Percentiles rank a stretch among this genome's conserved stretches.
Conservation (phyloP, 2,329 filamentous ascomycete species). For the Cladosporium sphaerospermum region DNA sequence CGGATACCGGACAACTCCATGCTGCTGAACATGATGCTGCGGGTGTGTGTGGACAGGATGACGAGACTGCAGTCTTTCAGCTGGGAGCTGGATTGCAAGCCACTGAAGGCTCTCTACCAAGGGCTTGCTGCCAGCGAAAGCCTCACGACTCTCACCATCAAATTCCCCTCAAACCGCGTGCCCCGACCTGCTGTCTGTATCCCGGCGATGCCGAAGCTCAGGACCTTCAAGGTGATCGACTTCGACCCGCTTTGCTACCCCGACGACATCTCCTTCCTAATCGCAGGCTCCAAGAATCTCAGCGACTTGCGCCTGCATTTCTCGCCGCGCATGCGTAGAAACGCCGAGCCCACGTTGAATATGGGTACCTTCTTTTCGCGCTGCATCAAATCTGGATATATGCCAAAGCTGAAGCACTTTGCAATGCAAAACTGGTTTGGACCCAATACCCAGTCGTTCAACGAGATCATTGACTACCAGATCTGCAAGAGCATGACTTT, state of each 20-base stretch:
- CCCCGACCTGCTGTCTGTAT: conserved; percentile 52
- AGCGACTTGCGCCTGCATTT: conserved; percentile 53
- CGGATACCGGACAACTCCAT: conserved; percentile 58
- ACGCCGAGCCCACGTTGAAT: conserved; percentile 51
- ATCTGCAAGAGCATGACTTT: conserved; percentile 45
- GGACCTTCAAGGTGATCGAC: conserved; percentile 49
- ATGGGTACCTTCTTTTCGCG: conserved; percentile 52
- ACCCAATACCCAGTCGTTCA: conserved; percentile 43
- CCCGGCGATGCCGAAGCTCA: conserved; percentile 51
- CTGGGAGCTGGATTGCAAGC: conserved; percentile 58
- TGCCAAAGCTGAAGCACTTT: conserved; percentile 44
- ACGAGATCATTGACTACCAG: conserved; percentile 37
- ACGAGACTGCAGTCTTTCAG: conserved; percentile 49
- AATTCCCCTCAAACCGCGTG: conserved; percentile 50
- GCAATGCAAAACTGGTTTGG: conserved; percentile 55
- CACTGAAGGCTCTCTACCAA: conserved; percentile 52
- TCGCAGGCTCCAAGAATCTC: conserved; percentile 49
- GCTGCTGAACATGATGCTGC: conserved; percentile 56
- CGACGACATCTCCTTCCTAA: conserved; percentile 54
- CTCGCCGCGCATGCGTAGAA: conserved; percentile 55
- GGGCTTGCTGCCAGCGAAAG: conserved; percentile 46
- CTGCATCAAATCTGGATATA: conserved; percentile 42
- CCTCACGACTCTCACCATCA: conserved; percentile 49
- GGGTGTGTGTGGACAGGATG: conserved; percentile 56
- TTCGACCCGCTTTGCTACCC: conserved; percentile 60